Conservation (phyloP, 192 early-diverging fungal species). For the Oehlia diaphana region DNA sequence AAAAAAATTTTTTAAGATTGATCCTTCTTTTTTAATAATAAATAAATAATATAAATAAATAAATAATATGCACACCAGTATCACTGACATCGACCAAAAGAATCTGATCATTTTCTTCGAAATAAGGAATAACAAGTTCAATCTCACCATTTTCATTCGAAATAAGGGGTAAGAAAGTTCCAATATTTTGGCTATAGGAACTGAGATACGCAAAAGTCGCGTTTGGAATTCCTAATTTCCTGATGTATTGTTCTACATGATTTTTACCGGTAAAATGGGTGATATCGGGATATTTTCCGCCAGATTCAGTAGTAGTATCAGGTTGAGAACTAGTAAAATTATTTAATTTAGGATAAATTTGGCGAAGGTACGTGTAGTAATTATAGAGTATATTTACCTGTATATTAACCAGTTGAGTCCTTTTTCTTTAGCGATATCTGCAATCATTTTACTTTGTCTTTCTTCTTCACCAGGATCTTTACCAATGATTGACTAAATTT, state of each 20-base stretch:
- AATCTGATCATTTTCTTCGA: background rate
- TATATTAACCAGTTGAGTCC: background rate
- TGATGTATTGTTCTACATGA: constrained; percentile 8
- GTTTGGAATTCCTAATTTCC: background rate
- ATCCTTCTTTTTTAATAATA: background rate
- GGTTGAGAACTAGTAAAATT: background rate
- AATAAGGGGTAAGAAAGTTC: background rate
- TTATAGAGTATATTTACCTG: background rate
- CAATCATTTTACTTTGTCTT: constrained; percentile 7
- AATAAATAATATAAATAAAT: background rate
- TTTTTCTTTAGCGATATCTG: background rate
- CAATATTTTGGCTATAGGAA: background rate
- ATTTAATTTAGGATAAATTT: too few species aligned
- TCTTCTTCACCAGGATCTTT: background rate
- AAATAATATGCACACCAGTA: background rate
- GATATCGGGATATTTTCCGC: background rate
- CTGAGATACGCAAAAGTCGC: background rate
- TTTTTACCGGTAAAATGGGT: background rate
- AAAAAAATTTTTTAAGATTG: background rate
- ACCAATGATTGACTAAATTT: too few species aligned
- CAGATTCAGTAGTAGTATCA: background rate
- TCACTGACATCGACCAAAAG: background rate
- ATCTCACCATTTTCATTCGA: background rate
- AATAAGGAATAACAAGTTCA: background rate
- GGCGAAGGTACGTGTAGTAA: too few species aligned